Base-by-base conservation (phyloP, 371 early-diverging fungal genomes). In the Circinella umbellata region DNA sequence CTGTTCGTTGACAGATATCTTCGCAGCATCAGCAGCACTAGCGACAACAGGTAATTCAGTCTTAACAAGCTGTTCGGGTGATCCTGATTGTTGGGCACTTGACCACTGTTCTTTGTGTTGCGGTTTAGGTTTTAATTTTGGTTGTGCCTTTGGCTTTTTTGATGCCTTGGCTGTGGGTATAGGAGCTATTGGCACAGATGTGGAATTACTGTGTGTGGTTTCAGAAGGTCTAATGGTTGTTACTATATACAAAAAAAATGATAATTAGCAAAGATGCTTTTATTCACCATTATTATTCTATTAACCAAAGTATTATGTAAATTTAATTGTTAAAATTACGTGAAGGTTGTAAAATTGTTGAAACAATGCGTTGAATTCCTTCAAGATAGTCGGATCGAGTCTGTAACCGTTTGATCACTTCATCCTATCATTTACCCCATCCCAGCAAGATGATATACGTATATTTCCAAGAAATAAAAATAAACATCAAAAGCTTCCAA, bases 361-460 rank as follows among this genome's bases (percentile, higher is more conserved):
- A 67, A 8, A 93, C 88, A 11, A 76, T 76, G 62, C 84, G 87
- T 53, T 93, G 89, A 66, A 95, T 87, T 63, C 76, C 84, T 55
- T 79, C 75, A 64, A 94, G 73, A 69, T 92, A 92, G 4, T 89
- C 90, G 0, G 89, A 84, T 13, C 87, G 88, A n/a, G 85, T 84
- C 34, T 92, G 89, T 51, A 94, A 84, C 59, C 90, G 88, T 48
- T 87, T 75, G 67, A 92, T 88, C 63, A 86, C 90, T 73, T 91
- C 88, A 59, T 94, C 89, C 86, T 84, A 64, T 46, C 6, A 9
- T 9, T 11, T 9, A 9, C 42, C 6, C 11, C 42, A 42, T 42
- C 42, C 42, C 27, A 27, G 11, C 42, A 6, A 42, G 3, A 42
- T 9, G 11, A 42, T 42, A 42, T 42, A 9, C 11, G 42, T 6